Conservation (phyloP, 2,329 filamentous ascomycete genomes). For the Fusarium multiceps region DNA sequence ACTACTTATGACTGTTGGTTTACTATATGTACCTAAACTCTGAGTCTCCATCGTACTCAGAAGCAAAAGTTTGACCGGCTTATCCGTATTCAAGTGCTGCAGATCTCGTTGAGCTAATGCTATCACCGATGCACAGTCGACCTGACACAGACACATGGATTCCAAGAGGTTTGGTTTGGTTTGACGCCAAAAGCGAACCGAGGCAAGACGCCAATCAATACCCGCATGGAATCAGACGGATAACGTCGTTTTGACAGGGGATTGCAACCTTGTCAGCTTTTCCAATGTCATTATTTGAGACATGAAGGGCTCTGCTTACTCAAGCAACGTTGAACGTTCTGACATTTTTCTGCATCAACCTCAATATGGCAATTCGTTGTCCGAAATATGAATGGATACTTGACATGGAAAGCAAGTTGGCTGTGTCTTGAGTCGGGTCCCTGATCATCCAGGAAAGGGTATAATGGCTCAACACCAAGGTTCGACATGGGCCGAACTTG, state of each 20-base stretch:
- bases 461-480: conserved; percentile 13
- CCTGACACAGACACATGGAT: conserved; percentile 29
- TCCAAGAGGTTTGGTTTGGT: neutral
- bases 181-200: conserved; percentile 10
- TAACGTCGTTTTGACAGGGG: conserved; percentile 16
- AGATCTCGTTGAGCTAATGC: conserved; percentile 1
- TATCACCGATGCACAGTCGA: neutral
- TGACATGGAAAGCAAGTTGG: neutral
- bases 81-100: neutral
- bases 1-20: neutral
- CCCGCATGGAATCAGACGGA: conserved; percentile 13
- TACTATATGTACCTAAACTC: neutral
- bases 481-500: neutral
- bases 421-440: neutral
- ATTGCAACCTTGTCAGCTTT: conserved; percentile 33
- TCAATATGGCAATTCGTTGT: conserved; percentile 8
- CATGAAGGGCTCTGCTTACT: conserved; percentile 9
- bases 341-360: conserved; percentile 7
- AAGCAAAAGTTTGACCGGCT: neutral
- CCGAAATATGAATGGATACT: neutral
- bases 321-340: conserved; percentile 16
- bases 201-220: conserved; percentile 12
- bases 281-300: neutral
- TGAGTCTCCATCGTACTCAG: neutral
- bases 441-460: neutral